phyloP scores from a whole-genome alignment of 208 protist genomes.

The Vickermania ingenoplastis region DNA sequence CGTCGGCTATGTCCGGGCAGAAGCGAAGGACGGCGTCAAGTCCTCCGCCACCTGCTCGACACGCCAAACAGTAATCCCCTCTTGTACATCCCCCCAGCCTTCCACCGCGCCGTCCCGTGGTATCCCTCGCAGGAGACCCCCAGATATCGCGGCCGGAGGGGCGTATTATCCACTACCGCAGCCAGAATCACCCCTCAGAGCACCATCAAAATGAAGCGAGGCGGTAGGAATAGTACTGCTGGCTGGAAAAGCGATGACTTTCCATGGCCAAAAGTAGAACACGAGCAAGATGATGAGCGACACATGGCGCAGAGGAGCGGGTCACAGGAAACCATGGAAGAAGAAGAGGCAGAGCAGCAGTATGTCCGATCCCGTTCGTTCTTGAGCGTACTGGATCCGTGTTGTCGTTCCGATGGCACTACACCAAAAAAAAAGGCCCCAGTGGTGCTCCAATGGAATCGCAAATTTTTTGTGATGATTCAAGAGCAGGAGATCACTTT shows the following conservation, averaged over 20 bases:
- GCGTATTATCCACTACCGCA: too few species aligned
- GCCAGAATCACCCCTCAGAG: too few species aligned
- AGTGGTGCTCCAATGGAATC: conserved; percentile 15
- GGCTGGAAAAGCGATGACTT: neutral
- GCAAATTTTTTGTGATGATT: conserved; percentile 21
- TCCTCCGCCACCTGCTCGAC: neutral
- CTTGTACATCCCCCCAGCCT: neutral
- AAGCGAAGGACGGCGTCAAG: neutral
- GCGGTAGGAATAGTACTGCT: too few species aligned
- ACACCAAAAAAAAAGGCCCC: too few species aligned
- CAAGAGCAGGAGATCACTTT: too few species aligned
- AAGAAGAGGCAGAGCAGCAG: neutral
- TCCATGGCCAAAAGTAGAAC: too few species aligned
- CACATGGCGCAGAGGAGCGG: neutral
- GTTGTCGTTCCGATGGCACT: neutral
- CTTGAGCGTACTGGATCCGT: neutral
- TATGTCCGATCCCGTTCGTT: neutral
- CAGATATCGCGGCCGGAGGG: neutral
- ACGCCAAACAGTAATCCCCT: neutral
- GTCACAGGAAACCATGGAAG: neutral
- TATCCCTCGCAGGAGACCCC: neutral
- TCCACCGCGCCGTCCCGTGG: neutral
- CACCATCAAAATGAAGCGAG: too few species aligned
- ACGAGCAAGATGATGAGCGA: too few species aligned
- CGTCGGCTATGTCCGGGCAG: neutral